Evolutionary conservation across 331 rosid genomes (phyloP).

Genomic region (Dryas integrifolia): DNA sequence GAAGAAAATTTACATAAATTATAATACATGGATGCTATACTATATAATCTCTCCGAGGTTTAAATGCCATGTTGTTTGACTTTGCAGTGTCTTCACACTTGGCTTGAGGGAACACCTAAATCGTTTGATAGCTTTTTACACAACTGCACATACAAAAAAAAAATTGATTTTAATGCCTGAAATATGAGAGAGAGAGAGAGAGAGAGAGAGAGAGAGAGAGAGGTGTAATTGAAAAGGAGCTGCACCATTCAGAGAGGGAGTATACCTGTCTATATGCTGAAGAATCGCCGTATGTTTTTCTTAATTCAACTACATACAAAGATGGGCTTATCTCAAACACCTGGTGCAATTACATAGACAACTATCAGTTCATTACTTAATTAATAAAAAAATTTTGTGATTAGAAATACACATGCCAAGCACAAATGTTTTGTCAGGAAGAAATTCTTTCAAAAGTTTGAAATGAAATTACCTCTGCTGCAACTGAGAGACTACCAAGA

Average conservation of each 20-base stretch:
- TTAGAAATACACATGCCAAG: neutral
- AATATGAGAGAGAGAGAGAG: neutral
- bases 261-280: constrained; percentile 78
- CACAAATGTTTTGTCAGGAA: neutral
- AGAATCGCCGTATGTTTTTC: constrained; percentile 83
- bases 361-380: neutral
- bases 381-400: neutral
- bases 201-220: neutral
- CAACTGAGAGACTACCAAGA: constrained; percentile 61
- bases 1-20: neutral
- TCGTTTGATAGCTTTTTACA: constrained; percentile 71
- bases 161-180: neutral
- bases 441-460: neutral
- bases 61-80: neutral
- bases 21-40: neutral
- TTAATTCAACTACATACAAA: constrained; percentile 73
- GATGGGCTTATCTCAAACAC: constrained; percentile 82
- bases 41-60: neutral
- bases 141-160: constrained; percentile 49
- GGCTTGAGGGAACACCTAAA: constrained; percentile 52
- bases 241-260: neutral
- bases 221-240: neutral
- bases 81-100: constrained; percentile 13
- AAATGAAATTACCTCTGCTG: constrained; percentile 59
- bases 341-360: constrained; percentile 37